phyloP scores from a whole-genome alignment of 257 asterid species.

The Misopates orontium region DNA sequence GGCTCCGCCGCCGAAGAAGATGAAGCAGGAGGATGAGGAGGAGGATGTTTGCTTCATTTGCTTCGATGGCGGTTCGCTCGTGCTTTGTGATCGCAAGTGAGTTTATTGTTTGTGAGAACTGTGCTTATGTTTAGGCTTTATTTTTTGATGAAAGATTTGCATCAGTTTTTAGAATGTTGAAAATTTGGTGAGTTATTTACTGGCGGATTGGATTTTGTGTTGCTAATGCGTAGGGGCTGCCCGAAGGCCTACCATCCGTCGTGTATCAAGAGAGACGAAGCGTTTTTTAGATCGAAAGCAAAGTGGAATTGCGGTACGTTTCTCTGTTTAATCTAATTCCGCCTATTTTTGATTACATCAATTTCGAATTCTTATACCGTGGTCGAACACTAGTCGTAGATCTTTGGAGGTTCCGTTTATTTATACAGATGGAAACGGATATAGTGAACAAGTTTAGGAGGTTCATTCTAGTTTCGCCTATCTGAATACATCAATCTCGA shows the following conservation, averaged over 20 bases:
- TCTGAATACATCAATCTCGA: neutral
- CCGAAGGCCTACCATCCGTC: slow-evolving; percentile 97
- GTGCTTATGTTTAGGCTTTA: neutral
- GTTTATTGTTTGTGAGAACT: slow-evolving; percentile 31
- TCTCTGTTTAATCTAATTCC: neutral
- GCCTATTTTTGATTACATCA: too few relatives aligned
- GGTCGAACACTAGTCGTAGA: too few relatives aligned
- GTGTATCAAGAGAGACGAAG: slow-evolving; percentile 90
- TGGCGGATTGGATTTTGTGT: slow-evolving; percentile 8
- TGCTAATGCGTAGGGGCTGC: slow-evolving; percentile 71
- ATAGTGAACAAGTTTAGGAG: too few relatives aligned
- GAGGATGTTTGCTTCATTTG: slow-evolving; percentile 97
- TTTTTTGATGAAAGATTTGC: neutral
- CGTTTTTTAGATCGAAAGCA: slow-evolving; percentile 72
- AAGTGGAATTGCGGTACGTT: slow-evolving; percentile 84
- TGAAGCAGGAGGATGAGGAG: slow-evolving; percentile 59
- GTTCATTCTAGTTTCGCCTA: neutral
- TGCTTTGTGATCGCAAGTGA: slow-evolving; percentile 94
- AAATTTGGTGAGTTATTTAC: neutral
- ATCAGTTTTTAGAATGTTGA: neutral
- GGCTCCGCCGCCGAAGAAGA: slow-evolving; percentile 54
- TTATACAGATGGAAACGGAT: too few relatives aligned
- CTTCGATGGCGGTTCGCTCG: slow-evolving; percentile 92
- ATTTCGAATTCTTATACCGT: too few relatives aligned
- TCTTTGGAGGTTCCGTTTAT: too few relatives aligned